Conservation (phyloP, 352 stramenopile genomes). For the Lagenidium sp. region DNA sequence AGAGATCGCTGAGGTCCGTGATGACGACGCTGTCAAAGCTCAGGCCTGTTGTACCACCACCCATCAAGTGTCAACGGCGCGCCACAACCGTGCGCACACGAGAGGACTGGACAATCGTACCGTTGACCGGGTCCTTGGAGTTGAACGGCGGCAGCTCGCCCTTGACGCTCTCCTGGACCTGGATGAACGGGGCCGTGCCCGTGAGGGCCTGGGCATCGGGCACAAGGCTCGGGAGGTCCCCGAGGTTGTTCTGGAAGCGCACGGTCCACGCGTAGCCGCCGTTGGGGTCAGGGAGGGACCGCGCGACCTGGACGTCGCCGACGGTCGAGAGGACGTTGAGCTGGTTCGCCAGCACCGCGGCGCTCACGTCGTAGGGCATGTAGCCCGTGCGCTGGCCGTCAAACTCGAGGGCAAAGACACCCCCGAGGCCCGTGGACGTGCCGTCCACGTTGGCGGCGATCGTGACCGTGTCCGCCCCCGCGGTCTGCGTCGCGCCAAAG, state of each 20-base stretch:
- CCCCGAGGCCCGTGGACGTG: constrained; percentile 45
- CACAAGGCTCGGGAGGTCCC: constrained; percentile 65
- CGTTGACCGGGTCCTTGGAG: constrained; percentile 72
- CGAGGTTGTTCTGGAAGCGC: constrained; percentile 89
- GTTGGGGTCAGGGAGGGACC: constrained; percentile 86
- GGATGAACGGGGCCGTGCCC: constrained; percentile 81
- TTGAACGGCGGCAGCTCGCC: constrained; percentile 90
- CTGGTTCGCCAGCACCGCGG: constrained; percentile 79
- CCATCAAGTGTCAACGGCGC: not conserved
- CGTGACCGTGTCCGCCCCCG: constrained; percentile 33
- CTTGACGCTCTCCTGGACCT: constrained; percentile 56
- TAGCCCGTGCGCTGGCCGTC: constrained; percentile 87
- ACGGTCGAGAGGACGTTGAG: constrained; percentile 88
- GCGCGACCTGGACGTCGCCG: constrained; percentile 78
- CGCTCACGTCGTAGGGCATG: constrained; percentile 85
- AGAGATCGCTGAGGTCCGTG: constrained; percentile 84
- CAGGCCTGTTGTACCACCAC: constrained; percentile 21
- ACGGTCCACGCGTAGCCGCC: constrained; percentile 90
- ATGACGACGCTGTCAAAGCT: constrained; percentile 84
- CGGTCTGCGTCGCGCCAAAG: constrained; percentile 22
- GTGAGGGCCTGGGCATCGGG: constrained; percentile 81
- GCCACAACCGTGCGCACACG: not conserved
- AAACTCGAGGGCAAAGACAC: constrained; percentile 86
- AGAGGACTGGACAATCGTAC: constrained; percentile 10
- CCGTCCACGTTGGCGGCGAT: constrained; percentile 25